Conservation (phyloP, 441 rosid species). For the Manihot esculenta region DNA sequence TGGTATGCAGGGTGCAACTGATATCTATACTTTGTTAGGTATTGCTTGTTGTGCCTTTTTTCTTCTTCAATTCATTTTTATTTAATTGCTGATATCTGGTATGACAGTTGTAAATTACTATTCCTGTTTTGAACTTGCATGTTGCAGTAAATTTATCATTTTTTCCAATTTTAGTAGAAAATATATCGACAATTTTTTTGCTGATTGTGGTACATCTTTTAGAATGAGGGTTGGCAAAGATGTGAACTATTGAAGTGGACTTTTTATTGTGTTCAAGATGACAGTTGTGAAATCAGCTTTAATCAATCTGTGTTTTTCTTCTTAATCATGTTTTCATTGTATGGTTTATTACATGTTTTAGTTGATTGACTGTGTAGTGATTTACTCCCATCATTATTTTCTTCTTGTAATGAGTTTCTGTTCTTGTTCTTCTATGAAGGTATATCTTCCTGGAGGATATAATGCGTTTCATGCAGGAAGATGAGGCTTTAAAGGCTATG, state of each 20-base stretch:
- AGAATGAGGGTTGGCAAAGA: background rate
- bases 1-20: too few relatives aligned
- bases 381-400: background rate
- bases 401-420: background rate
- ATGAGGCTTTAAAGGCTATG: slow-evolving; percentile 68
- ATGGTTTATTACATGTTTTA: background rate
- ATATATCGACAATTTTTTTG: background rate
- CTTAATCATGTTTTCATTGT: background rate
- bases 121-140: background rate
- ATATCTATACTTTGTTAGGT: too few relatives aligned
- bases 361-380: background rate
- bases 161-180: background rate
- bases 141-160: background rate
- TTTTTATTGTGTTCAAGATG: background rate
- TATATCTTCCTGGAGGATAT: slow-evolving; percentile 62
- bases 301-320: background rate
- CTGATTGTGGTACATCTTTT: background rate
- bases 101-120: too few relatives aligned
- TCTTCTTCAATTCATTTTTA: background rate
- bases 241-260: background rate
- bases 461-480: slow-evolving; percentile 73
- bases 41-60: background rate
- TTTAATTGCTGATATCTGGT: too few relatives aligned
- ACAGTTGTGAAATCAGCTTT: background rate
- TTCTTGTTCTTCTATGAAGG: slow-evolving; percentile 30